Evolutionary conservation across 2,329 filamentous ascomycete species (phyloP), one percentile per base, ranked within the genome.

Genomic region (Aspergillus oerlinghausenensis): DNA sequence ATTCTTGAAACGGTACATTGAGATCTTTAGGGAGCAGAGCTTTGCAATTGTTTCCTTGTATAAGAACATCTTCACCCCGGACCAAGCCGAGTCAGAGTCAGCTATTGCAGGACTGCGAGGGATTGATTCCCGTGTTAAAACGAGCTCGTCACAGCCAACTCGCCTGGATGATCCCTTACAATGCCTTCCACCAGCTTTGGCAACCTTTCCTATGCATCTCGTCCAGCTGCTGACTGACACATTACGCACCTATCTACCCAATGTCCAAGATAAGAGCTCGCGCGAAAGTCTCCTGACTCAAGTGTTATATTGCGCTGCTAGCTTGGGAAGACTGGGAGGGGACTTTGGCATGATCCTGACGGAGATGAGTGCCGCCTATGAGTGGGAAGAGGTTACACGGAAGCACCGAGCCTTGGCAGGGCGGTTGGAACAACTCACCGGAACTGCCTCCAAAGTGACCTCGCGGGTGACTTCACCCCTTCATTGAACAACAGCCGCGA

Each of bases 41-140:
- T 99, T 99, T 72, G 89, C 88, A 47, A 96, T 97, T 58, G 86
- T 97, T 28, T 96, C 91, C 57, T 91, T 97, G 82, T 97, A 95
- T 74, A 90, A 88, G 67, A 94, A 88, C 67, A 91, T 97, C 54
- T 96, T 96, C 67, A 86, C 88, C 0, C 80, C 83, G 3, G 81
- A 85, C 25, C 69, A 75, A 32, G 67, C 71, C 3, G 72, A 74
- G 11, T 63, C 70, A 1, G 72, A 73, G 2, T 55, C 66, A 40
- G 64, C 65, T 14, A 59, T 65, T 49, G 55, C 66, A 10, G 62
- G 63, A 25, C 51, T 71, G 55, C 65, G 66, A 43, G 67, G 65
- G 25, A 56, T 67, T 21, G 68, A 72, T 50, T 56, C 67, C 42
- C 67, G 67, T 40, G 60, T 62, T 21, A 66, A 67, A 49, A 60